A percentile compares a stretch with the other conserved stretches of the same genome.
phyloP scores from a whole-genome alignment of 2,329 filamentous ascomycete species.

The Fusarium burgessii region DNA sequence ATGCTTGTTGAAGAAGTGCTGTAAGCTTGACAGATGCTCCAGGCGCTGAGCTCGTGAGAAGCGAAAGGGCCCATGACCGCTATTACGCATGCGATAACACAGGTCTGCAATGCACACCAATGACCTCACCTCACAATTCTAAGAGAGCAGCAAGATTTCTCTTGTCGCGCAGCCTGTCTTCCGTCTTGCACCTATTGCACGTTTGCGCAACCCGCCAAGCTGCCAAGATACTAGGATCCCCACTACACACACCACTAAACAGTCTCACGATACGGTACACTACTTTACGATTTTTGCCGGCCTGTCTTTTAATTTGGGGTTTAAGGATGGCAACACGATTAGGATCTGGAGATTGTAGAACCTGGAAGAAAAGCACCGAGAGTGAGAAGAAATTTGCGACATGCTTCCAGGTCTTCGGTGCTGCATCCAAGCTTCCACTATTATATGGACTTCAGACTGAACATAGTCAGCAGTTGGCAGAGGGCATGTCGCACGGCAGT shows the following conservation, averaged over 20 bases:
- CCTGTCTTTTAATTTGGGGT: neutral
- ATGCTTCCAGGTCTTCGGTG: neutral
- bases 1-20: neutral
- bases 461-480: neutral
- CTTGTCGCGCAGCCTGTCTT: constrained; percentile 12
- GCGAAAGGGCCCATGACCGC: constrained; percentile 8
- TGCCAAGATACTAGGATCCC: constrained; percentile 42
- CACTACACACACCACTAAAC: constrained; percentile 42
- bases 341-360: constrained; percentile 20
- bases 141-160: constrained; percentile 25
- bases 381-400: neutral
- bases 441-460: neutral
- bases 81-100: constrained; percentile 27
- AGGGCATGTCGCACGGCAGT: neutral
- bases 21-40: constrained; percentile 15
- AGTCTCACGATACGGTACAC: constrained; percentile 23
- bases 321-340: constrained; percentile 23
- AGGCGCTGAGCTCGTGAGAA: constrained; percentile 12
- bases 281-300: constrained; percentile 14
- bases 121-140: constrained; percentile 45
- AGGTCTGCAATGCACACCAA: constrained; percentile 34
- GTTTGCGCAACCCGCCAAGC: constrained; percentile 31
- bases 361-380: constrained; percentile 5
- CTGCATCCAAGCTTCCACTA: neutral
- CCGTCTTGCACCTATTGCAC: constrained; percentile 12